phyloP scores from a whole-genome alignment of 2,329 filamentous ascomycete genomes.

The Teratosphaeria zuluensis region DNA sequence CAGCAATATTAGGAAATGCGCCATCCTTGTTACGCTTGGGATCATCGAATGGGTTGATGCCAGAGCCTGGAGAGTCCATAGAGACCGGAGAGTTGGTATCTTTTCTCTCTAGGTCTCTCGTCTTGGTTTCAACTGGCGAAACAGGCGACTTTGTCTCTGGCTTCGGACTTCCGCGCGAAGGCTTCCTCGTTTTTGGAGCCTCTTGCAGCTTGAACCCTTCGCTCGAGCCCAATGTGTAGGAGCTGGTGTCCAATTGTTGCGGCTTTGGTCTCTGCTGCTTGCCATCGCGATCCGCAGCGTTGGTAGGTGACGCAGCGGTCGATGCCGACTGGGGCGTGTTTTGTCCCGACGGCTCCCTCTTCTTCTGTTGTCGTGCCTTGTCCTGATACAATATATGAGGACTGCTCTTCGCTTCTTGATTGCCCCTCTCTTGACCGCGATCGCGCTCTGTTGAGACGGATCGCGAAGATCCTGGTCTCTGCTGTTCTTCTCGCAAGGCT shows the following conservation, averaged over 20 bases:
- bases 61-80: conserved; percentile 27
- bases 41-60: conserved; percentile 31
- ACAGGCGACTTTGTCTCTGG: conserved; percentile 34
- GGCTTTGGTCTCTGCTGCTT: conserved; percentile 30
- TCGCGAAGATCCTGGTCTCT: conserved; percentile 28
- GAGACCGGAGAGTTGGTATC: conserved; percentile 30
- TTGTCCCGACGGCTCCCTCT: conserved; percentile 18
- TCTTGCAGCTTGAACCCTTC: conserved; percentile 67
- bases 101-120: conserved; percentile 26
- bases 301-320: conserved; percentile 18
- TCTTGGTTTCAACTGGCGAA: conserved; percentile 23
- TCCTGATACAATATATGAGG: conserved; percentile 92
- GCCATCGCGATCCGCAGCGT: conserved; percentile 32
- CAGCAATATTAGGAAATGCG: conserved; percentile 5
- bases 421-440: conserved; percentile 12
- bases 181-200: conserved; percentile 57
- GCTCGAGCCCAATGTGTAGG: conserved; percentile 16
- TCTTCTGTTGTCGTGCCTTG: conserved; percentile 56
- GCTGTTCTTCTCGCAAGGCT: conserved; percentile 29
- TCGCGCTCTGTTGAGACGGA: conserved; percentile 38
- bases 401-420: conserved; percentile 40
- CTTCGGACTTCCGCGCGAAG: conserved; percentile 37
- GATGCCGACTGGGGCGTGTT: conserved; percentile 19
- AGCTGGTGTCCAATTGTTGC: conserved; percentile 18
- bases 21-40: conserved; percentile 24